Evolutionary conservation across 345 rosid species (phyloP).

Genomic region (Kandelia obovata): DNA sequence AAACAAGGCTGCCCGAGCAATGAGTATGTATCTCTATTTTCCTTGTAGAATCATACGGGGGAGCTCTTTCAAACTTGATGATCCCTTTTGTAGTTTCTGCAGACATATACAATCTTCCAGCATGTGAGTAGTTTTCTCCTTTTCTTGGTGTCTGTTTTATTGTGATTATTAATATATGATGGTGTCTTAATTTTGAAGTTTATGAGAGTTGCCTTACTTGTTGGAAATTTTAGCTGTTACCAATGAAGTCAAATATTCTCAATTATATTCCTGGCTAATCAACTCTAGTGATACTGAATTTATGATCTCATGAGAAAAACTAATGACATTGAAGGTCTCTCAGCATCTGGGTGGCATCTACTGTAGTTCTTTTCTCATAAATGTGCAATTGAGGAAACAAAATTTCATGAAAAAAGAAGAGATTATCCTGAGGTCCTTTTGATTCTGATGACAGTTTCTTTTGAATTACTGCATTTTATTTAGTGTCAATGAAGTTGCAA

Average conservation of each 20-base stretch:
- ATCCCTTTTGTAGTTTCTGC: slow-evolving; percentile 96
- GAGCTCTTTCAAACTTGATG: slow-evolving; percentile 94
- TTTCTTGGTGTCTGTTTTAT: neutral
- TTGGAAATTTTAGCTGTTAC: neutral
- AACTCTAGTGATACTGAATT: too few species aligned
- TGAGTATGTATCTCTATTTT: slow-evolving; percentile 85
- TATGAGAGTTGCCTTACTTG: neutral
- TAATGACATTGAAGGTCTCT: too few species aligned
- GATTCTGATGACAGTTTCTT: too few species aligned
- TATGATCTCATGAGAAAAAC: neutral
- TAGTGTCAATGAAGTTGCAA: too few species aligned
- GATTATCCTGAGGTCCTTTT: too few species aligned
- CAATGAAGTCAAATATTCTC: neutral
- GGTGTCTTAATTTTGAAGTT: neutral
- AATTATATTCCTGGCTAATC: neutral
- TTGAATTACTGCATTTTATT: too few species aligned
- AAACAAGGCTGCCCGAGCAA: slow-evolving; percentile 60
- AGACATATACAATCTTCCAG: slow-evolving; percentile 88
- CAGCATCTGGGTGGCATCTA: neutral
- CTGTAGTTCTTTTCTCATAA: neutral
- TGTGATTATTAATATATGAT: neutral
- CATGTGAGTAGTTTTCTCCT: slow-evolving; percentile 49
- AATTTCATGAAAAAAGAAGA: too few species aligned
- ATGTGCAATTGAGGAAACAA: too few species aligned
- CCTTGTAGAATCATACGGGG: slow-evolving; percentile 94